Conservation (phyloP, 495 filamentous ascomycete species). For the Trichoderma reesei region DNA sequence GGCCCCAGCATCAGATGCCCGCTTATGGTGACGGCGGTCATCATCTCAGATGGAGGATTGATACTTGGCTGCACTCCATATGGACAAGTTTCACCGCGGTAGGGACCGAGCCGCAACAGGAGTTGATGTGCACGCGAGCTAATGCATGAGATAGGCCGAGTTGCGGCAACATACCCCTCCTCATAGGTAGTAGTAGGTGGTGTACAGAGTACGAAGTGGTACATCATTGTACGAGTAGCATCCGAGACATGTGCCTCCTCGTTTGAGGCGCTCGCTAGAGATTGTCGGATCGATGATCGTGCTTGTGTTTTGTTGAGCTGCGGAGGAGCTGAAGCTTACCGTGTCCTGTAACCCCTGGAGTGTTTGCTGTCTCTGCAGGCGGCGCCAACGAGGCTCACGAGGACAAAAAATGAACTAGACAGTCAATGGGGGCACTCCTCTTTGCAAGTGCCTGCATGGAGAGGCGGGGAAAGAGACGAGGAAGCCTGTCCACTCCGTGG, state of each 20-base stretch:
- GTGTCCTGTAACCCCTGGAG: background rate
- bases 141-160: constrained; percentile 5
- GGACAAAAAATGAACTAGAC: constrained; percentile 1
- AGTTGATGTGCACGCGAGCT: background rate
- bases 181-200: too few relatives aligned
- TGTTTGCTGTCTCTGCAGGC: background rate
- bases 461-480: background rate
- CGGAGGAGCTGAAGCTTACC: background rate
- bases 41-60: background rate
- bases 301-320: background rate
- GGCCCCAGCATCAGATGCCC: background rate
- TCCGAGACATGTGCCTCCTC: background rate
- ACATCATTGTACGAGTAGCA: background rate
- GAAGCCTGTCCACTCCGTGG: too few relatives aligned
- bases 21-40: background rate
- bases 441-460: background rate
- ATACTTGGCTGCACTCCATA: background rate
- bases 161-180: background rate
- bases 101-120: background rate
- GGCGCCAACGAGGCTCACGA: background rate
- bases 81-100: background rate
- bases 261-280: background rate
- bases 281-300: background rate
- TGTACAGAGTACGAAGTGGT: too few relatives aligned
- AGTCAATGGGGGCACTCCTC: background rate